phyloP scores from a whole-genome alignment of 148 eudicot species.

The Chenopodium formosanum region DNA sequence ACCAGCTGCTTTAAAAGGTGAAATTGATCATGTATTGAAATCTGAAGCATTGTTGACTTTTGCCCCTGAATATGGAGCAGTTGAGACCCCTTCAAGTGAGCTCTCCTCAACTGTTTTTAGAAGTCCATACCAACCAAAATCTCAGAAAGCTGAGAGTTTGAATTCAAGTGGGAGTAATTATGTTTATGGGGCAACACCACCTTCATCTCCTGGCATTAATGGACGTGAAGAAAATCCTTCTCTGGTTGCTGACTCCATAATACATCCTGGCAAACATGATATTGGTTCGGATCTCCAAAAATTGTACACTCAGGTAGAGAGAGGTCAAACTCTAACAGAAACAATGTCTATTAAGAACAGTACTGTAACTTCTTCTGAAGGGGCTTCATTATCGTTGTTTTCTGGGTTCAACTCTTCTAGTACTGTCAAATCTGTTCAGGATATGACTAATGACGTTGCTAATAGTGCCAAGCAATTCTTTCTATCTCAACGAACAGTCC shows the following conservation, averaged over 20 bases:
- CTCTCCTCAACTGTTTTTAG: conserved; percentile 64
- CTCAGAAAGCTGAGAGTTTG: conserved; percentile 65
- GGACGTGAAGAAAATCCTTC: conserved; percentile 53
- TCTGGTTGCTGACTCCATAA: conserved; percentile 41
- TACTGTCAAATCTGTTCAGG: conserved; percentile 36
- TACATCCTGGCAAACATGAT: conserved; percentile 48
- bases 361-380: conserved; percentile 37
- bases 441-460: conserved; percentile 39
- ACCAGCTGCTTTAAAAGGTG: conserved; percentile 50
- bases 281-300: conserved; percentile 38
- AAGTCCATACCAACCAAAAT: conserved; percentile 77
- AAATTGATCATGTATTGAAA: conserved; percentile 75
- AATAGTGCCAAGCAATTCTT: conserved; percentile 41
- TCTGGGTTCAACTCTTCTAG: conserved; percentile 47
- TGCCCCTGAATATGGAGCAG: conserved; percentile 95
- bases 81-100: conserved; percentile 68
- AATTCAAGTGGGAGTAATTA: conserved; percentile 68
- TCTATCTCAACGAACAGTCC: conserved; percentile 55
- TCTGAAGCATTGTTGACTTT: conserved; percentile 92
- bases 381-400: conserved; percentile 35
- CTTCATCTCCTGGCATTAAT: conserved; percentile 65
- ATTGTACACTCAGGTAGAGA: conserved; percentile 60
- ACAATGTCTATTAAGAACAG: conserved; percentile 35
- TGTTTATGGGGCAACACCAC: conserved; percentile 86
- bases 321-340: conserved; percentile 41